These are phyloP conservation scores for Dacryopinax primogenitus DNA, from an alignment of 768 basidiomycete genomes.

Conservation along the genomic window DNA sequence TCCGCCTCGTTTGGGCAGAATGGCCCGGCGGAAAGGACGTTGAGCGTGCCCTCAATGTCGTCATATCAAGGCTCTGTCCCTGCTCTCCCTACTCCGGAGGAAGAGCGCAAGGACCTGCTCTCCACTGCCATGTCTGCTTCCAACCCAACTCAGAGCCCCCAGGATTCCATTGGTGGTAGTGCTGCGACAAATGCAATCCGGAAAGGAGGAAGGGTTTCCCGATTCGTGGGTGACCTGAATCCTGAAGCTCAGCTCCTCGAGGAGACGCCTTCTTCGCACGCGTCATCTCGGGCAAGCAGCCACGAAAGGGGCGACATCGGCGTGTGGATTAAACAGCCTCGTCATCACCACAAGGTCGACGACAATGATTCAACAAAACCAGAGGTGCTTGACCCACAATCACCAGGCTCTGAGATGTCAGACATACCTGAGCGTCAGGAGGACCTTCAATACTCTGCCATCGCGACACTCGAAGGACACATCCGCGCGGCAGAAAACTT, in stretches of 20 bases:
- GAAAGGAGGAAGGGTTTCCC: not conserved
- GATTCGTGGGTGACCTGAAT: conserved; percentile 2
- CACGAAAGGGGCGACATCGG: conserved; percentile 6
- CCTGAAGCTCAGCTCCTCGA: not conserved
- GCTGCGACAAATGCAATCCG: not conserved
- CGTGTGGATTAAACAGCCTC: not conserved
- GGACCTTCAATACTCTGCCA: not conserved
- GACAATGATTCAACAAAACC: not conserved
- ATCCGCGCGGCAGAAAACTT: conserved; percentile 3
- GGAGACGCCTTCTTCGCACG: not conserved
- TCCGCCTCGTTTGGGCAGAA: not conserved
- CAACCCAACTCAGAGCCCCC: not conserved
- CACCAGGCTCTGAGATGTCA: not conserved
- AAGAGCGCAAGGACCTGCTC: not conserved
- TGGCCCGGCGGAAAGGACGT: not conserved
- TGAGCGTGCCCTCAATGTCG: not conserved
- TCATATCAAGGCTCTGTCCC: not conserved
- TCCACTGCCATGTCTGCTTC: not conserved
- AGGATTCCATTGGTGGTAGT: not conserved
- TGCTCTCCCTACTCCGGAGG: not conserved
- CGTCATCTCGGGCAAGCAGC: conserved; percentile 7
- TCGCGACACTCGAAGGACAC: not conserved
- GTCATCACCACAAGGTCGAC: not conserved
- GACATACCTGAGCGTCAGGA: not conserved
- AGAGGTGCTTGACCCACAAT: not conserved